Conservation (phyloP, 257 asterid species). For the Leptodermis oblonga region DNA sequence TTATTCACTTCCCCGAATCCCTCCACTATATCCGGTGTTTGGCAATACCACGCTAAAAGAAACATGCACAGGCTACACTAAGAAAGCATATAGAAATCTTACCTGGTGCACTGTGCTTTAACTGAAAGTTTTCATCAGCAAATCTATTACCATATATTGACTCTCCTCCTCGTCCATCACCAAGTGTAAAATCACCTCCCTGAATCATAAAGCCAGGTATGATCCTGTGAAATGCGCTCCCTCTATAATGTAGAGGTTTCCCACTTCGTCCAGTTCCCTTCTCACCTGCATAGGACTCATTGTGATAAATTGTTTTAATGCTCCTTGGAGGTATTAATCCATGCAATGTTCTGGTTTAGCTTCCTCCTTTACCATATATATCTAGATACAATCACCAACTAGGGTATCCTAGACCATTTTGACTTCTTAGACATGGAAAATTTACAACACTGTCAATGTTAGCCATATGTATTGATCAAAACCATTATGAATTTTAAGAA, state of each 20-base stretch:
- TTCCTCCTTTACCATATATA: not conserved
- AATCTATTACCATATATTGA: constrained; percentile 70
- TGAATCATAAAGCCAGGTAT: constrained; percentile 95
- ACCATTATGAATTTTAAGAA: not conserved
- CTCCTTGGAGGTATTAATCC: constrained; percentile 1
- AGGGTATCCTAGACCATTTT: not conserved
- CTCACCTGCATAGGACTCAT: constrained; percentile 51
- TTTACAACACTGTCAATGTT: not conserved
- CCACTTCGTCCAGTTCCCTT: constrained; percentile 80
- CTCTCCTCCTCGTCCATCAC: constrained; percentile 96
- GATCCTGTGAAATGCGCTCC: constrained; percentile 82
- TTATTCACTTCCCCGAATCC: not conserved
- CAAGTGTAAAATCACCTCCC: constrained; percentile 91
- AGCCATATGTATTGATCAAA: not conserved
- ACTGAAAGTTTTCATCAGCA: constrained; percentile 78
- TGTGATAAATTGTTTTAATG: not conserved
- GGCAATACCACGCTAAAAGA: not conserved
- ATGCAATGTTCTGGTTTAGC: not conserved
- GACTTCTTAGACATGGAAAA: not conserved
- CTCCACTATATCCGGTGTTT: not conserved
- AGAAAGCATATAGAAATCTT: constrained; percentile 18
- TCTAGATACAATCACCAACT: not conserved
- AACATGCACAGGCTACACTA: not conserved
- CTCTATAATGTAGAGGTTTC: constrained; percentile 75
- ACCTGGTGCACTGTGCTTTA: constrained; percentile 87